Base-by-base conservation (phyloP, 2,329 filamentous ascomycete species). In the Nannizzia gypsea region DNA sequence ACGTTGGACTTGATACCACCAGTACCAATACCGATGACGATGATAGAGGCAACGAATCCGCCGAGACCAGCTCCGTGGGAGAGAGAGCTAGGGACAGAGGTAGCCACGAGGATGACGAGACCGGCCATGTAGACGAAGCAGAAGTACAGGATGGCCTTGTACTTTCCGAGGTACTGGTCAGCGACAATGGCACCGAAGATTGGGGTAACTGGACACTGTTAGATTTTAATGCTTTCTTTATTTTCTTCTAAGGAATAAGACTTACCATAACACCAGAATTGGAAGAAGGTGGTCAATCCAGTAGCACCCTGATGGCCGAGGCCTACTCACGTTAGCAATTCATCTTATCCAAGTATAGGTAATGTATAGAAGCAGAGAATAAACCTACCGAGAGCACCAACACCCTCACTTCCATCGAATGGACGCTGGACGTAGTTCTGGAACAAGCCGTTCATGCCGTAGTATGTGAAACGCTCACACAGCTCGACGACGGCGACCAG, bases 1-100 rank as follows among this genome's bases (percentile, higher is more conserved):
- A 81, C 79, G 70, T 87, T 87, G 65, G 82, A 81, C 74, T 88
- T 88, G 76, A 88, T 86, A 62, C 83, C 64, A 65, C 85, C 85
- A 1, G 84, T 86, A 58, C 84, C 85, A 11, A 87, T 69, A 62
- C 84, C 85, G 62, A 87, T 84, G 63, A 87, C 69, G 65, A 87
- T 75, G 63, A 84, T 77, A 8, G 82, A 74, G 13, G 77, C 72
- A 55, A 82, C 73, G 66, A 84, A 79, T n/a, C 79, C 80, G 56
- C 75, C 78, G n/a, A 84, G 68, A 42, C 79, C 77, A 28, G 75
- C 75, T 44, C 80, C 76, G 59, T 77, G 70, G 13, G 77, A 71
- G 26, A 85, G 70, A 28, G 82, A 72, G 1, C 64, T 61, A 0
- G 82, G 82, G 1, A 82, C 73, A 1, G 82, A 80, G 1, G 82